These are phyloP conservation scores for Halophytophthora batemanensis DNA, from an alignment of 352 stramenopile genomes.

Conservation along the genomic window DNA sequence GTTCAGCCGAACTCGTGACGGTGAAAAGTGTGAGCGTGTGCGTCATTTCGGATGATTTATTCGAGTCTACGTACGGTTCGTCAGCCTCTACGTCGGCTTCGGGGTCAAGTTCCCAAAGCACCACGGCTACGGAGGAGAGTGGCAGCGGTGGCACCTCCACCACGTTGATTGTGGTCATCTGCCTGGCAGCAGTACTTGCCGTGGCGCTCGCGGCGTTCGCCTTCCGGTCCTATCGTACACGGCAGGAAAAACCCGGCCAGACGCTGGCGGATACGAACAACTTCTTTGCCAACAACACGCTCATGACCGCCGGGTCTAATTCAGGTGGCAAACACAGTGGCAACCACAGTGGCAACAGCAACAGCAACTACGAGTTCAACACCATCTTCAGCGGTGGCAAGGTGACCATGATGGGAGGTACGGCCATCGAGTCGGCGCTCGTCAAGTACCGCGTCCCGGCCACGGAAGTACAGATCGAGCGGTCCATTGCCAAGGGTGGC, in stretches of 20 bases:
- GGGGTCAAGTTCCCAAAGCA: conserved; percentile 20
- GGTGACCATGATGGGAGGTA: conserved; percentile 50
- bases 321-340: conserved; percentile 18
- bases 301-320: conserved; percentile 22
- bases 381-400: conserved; percentile 58
- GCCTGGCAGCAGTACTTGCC: conserved; percentile 43
- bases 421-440: conserved; percentile 52
- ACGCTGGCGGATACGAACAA: conserved; percentile 23
- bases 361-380: conserved; percentile 35
- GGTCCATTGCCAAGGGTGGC: conserved; percentile 66
- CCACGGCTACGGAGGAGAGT: conserved; percentile 9
- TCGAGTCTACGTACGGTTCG: conserved; percentile 42
- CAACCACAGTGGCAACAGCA: conserved; percentile 18
- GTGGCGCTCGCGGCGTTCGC: conserved; percentile 50
- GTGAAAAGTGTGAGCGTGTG: conserved; percentile 41
- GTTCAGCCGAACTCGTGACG: conserved; percentile 38
- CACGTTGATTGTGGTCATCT: conserved; percentile 58
- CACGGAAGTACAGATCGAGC: conserved; percentile 57
- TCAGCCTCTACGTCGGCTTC: conserved; percentile 19
- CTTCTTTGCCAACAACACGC: conserved; percentile 56
- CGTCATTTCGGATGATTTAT: conserved; percentile 64
- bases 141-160: conserved; percentile 38
- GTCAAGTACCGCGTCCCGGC: conserved; percentile 76
- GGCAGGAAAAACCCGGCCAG: conserved; percentile 18
- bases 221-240: conserved; percentile 42